phyloP scores from a whole-genome alignment of 345 rosid species.

The Cochlearia excelsa region DNA sequence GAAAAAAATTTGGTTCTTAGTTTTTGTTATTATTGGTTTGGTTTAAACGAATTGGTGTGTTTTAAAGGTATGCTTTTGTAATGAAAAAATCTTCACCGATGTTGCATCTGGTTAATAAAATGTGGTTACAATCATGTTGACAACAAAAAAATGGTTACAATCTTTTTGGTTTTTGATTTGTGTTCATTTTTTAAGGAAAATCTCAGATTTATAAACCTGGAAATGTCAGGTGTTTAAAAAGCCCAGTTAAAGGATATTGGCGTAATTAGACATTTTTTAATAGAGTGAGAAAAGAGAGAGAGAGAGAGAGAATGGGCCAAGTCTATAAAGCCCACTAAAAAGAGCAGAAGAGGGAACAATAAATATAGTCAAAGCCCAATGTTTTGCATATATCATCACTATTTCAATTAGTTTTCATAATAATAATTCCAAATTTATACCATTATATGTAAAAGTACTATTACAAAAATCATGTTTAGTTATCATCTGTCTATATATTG shows the following conservation, averaged over 20 bases:
- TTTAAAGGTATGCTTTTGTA: conserved; percentile 23
- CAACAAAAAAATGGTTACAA: not conserved
- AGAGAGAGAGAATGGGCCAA: not conserved
- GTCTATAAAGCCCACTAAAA: not conserved
- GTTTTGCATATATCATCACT: not conserved
- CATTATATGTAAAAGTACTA: no score
- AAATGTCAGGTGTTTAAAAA: no score
- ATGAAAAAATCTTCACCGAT: conserved; percentile 24
- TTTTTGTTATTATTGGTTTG: conserved; percentile 5
- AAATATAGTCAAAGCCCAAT: no score
- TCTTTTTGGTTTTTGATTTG: conserved; percentile 1
- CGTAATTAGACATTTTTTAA: no score
- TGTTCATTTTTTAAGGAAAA: no score
- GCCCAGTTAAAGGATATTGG: no score
- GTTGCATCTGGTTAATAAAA: conserved; percentile 28
- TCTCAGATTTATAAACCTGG: no score
- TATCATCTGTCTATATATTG: no score
- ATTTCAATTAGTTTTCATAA: no score
- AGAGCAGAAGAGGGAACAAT: not conserved
- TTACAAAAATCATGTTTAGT: no score
- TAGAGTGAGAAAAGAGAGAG: not conserved
- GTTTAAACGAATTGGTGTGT: conserved; percentile 11
- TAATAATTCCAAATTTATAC: no score
- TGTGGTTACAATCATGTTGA: conserved; percentile 10
- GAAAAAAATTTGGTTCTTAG: conserved; percentile 3